Percentiles rank a stretch among this genome's conserved stretches.
These are phyloP conservation scores for Trichoderma gracile DNA, from an alignment of 2,329 filamentous ascomycete species.

Conservation along the genomic window DNA sequence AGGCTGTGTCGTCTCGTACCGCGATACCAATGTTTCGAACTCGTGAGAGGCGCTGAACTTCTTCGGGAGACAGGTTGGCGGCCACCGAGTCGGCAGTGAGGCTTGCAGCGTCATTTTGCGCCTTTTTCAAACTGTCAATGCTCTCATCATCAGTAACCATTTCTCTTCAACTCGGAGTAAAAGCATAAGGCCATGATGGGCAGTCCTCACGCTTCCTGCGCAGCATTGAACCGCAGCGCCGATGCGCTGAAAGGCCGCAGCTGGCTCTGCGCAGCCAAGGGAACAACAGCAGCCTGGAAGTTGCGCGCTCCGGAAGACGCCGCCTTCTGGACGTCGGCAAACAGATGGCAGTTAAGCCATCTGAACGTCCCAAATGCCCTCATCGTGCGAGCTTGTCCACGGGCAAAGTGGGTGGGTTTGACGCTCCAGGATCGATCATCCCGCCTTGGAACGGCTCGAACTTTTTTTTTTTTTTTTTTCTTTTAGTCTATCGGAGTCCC, in stretches of 20 bases:
- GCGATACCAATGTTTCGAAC: slow-evolving; percentile 98
- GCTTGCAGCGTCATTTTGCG: slow-evolving; percentile 53
- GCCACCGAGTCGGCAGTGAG: slow-evolving; percentile 64
- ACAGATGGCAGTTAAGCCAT: slow-evolving; percentile 46
- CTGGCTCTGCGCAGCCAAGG: slow-evolving; percentile 32
- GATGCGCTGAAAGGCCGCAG: slow-evolving; percentile 41
- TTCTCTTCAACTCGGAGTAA: neutral
- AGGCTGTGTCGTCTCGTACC: slow-evolving; percentile 48
- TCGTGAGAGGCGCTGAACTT: slow-evolving; percentile 73
- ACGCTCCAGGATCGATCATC: slow-evolving; percentile 20
- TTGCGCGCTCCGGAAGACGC: slow-evolving; percentile 33
- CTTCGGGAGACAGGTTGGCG: slow-evolving; percentile 76
- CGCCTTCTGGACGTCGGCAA: slow-evolving; percentile 35
- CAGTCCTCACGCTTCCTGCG: slow-evolving; percentile 45
- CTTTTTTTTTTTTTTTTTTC: slow-evolving; percentile 38
- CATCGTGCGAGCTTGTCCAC: slow-evolving; percentile 37
- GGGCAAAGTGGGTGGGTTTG: slow-evolving; percentile 23
- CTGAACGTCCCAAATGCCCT: slow-evolving; percentile 43
- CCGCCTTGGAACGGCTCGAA: slow-evolving; percentile 26
- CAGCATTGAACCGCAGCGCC: slow-evolving; percentile 36
- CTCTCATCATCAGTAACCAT: slow-evolving; percentile 3
- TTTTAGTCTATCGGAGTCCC: slow-evolving; percentile 29
- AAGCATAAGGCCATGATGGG: neutral
- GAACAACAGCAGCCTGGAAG: slow-evolving; percentile 33
- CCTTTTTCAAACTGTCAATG: slow-evolving; percentile 48